phyloP scores from a whole-genome alignment of 768 basidiomycete species.

The Collybia mongolica region DNA sequence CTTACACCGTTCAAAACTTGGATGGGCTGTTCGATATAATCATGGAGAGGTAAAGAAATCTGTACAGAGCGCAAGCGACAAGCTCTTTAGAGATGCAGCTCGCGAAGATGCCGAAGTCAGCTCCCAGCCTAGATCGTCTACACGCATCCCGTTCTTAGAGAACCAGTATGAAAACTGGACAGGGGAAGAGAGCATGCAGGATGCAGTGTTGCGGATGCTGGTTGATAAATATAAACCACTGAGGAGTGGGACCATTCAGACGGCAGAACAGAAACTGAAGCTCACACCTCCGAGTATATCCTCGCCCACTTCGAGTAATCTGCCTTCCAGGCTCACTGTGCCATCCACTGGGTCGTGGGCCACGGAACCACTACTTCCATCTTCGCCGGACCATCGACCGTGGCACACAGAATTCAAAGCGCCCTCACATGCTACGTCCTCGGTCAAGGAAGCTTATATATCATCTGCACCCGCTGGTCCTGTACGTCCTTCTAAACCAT shows the following conservation, averaged over 20 bases:
- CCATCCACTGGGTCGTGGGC: conserved; percentile 42
- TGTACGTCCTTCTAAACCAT: conserved; percentile 11
- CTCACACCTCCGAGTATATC: conserved; percentile 41
- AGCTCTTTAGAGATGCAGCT: conserved; percentile 66
- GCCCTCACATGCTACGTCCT: conserved; percentile 52
- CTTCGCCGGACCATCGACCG: conserved; percentile 56
- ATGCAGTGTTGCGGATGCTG: conserved; percentile 80
- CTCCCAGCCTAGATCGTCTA: conserved; percentile 6
- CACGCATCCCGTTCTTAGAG: conserved; percentile 28
- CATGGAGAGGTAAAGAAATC: neutral
- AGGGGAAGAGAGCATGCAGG: conserved; percentile 69
- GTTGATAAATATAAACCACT: conserved; percentile 86
- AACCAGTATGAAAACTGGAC: conserved; percentile 68
- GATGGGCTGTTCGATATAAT: too few species aligned
- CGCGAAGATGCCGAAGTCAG: conserved; percentile 44
- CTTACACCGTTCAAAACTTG: too few species aligned
- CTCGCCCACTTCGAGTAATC: conserved; percentile 16
- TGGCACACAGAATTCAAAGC: conserved; percentile 70
- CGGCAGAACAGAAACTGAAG: conserved; percentile 68
- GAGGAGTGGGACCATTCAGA: conserved; percentile 53
- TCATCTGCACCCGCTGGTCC: conserved; percentile 19
- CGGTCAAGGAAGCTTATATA: conserved; percentile 52
- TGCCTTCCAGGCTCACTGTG: conserved; percentile 1
- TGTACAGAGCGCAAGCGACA: conserved; percentile 41
- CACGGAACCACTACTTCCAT: conserved; percentile 51